These are phyloP conservation scores for Calonectria ilicicola DNA, from an alignment of 2,329 filamentous ascomycete species.

Conservation along the genomic window DNA sequence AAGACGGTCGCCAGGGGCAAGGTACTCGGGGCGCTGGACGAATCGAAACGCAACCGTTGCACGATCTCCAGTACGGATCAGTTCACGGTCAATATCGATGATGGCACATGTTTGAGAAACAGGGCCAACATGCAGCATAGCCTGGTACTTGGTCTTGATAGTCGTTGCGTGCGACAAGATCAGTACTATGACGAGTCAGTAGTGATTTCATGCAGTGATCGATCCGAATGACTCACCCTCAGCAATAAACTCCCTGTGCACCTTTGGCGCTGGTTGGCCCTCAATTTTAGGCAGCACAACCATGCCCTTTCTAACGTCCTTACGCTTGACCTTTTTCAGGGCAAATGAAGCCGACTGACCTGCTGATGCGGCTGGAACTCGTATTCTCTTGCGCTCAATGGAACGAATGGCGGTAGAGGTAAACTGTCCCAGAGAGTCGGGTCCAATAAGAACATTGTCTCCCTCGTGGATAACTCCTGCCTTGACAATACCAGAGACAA, in stretches of 20 bases:
- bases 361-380: conserved; percentile 87
- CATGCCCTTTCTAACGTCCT: conserved; percentile 98
- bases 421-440: conserved; percentile 92
- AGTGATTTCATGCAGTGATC: neutral
- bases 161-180: conserved; percentile 97
- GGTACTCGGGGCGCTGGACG: conserved; percentile 92
- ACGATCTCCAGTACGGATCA: conserved; percentile 94
- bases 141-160: conserved; percentile 96
- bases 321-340: conserved; percentile 85
- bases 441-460: conserved; percentile 90
- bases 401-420: conserved; percentile 87
- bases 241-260: conserved; percentile 81
- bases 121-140: conserved; percentile 96
- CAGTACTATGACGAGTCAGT: conserved; percentile 69
- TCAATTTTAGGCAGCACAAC: conserved; percentile 90
- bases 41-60: conserved; percentile 95
- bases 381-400: conserved; percentile 94
- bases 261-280: conserved; percentile 75
- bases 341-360: conserved; percentile 95
- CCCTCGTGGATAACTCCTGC: conserved; percentile 88
- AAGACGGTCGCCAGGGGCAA: conserved; percentile 88
- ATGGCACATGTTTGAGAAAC: conserved; percentile 97
- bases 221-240: conserved; percentile 65
- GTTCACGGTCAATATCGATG: conserved; percentile 96
- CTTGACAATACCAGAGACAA: conserved; percentile 94